Evolutionary conservation across 768 basidiomycete species (phyloP).

Genomic region (Rickenella mellea): DNA sequence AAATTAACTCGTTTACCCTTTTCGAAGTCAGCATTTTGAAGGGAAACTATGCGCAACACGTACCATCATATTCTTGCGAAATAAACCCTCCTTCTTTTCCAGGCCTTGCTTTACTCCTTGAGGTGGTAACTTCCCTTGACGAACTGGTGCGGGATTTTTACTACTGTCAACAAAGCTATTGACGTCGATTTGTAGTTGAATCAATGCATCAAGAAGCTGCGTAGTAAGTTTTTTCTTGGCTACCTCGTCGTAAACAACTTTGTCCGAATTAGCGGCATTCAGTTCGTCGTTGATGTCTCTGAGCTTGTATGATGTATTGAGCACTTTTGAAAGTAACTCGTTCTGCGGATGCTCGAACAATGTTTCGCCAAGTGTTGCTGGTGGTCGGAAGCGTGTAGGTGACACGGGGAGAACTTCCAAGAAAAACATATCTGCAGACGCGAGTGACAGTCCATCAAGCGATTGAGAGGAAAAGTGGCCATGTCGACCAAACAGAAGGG

Average conservation of each 20-base stretch:
- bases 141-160: conserved; percentile 82
- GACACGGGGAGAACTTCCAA: conserved; percentile 85
- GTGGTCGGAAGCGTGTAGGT: conserved; percentile 93
- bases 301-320: conserved; percentile 71
- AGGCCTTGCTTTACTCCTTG: conserved; percentile 91
- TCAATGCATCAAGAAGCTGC: conserved; percentile 65
- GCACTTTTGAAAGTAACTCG: conserved; percentile 71
- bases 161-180: conserved; percentile 96
- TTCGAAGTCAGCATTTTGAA: conserved; percentile 2
- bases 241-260: conserved; percentile 38
- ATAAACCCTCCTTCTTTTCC: conserved; percentile 98
- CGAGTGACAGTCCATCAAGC: conserved; percentile 50
- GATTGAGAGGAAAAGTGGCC: conserved; percentile 67
- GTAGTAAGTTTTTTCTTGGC: conserved; percentile 50
- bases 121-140: conserved; percentile 85
- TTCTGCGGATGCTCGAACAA: conserved; percentile 97
- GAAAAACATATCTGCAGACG: conserved; percentile 95
- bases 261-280: conserved; percentile 51
- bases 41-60: conserved; percentile 13
- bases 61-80: conserved; percentile 99
- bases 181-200: conserved; percentile 89
- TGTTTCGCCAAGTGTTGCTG: conserved; percentile 82
- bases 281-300: conserved; percentile 69
- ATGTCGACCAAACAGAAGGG: conserved; percentile 86
- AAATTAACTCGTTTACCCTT: conserved; percentile 99